These are phyloP conservation scores for Serendipita vermifera DNA, from an alignment of 768 basidiomycete species.

Conservation along the genomic window DNA sequence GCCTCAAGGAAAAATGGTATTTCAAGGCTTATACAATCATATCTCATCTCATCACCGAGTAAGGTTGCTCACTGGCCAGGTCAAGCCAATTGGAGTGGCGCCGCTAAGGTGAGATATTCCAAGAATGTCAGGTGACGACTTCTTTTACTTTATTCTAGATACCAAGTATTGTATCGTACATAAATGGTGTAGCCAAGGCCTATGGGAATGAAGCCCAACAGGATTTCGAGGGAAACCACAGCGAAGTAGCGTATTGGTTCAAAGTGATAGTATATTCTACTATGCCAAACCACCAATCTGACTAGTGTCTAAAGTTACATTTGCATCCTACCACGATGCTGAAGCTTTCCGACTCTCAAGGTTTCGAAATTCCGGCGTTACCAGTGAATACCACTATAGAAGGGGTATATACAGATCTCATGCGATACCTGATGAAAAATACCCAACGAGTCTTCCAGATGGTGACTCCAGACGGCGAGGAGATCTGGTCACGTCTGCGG, in stretches of 20 bases:
- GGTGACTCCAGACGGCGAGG: conserved; percentile 5
- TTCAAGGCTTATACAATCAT: not conserved
- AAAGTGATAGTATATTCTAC: not conserved
- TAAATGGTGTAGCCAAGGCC: not conserved
- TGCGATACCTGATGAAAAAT: conserved; percentile 4
- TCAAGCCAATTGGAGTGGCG: not conserved
- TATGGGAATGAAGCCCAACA: not conserved
- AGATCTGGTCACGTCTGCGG: conserved; percentile 7
- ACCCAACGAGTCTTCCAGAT: not conserved
- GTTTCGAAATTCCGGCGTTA: conserved; percentile 5
- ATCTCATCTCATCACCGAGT: not conserved
- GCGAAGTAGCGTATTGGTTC: not conserved
- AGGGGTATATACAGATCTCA: conserved; percentile 12
- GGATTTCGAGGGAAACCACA: not conserved
- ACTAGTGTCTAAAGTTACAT: not conserved
- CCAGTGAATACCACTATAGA: conserved; percentile 2
- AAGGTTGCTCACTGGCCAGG: conserved; percentile 9
- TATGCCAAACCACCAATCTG: no score
- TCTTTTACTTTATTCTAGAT: not conserved
- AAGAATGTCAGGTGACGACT: not conserved
- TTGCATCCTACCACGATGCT: conserved; percentile 12
- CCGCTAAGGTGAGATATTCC: conserved; percentile 1
- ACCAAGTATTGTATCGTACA: conserved; percentile 9
- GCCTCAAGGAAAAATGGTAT: not conserved
- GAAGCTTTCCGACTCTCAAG: not conserved